Evolutionary conservation across 441 rosid genomes (phyloP), one percentile per base, ranked within the genome.

Genomic region (Corymbia calophylla): DNA sequence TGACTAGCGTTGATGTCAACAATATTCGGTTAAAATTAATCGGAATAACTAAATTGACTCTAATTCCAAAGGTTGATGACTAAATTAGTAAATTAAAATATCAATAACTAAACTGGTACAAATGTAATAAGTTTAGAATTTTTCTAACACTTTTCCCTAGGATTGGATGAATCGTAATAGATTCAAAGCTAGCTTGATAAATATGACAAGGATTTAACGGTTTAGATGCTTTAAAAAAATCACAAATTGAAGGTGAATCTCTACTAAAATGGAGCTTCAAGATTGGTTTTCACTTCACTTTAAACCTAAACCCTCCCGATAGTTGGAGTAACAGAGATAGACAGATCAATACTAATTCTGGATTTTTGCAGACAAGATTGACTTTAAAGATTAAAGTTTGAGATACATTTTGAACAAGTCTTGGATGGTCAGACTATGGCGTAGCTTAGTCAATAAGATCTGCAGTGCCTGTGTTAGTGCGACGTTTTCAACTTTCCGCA

Each of bases 231-330:
- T 39, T 77, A 23, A 39, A 77, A 77, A 77, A 9, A 39, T 39
- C 84, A 21, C 17, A 39, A 21, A 77, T 47, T 1, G 14, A 6
- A 77, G 51, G 84, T 23, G 3, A 23, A 13, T 23, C 17, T 44
- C 49, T 2, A n/a, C n/a, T 3, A 6, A 73, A 77, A 23, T 77
- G 84, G 23, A 58, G 84, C 51, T 77, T 77, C 51, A 64, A 60
- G 1, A 87, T 15, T 31, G 27, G 19, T 49, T 9, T 39, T 77
- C 51, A 16, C 49, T 27, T 7, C 51, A 44, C n/a, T 77, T 44
- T 21, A 77, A 29, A 49, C 1, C 6, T 60, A 7, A 49, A 23
- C 19, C 15, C 31, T 66, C 10, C 39, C 11, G 0, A 31, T 15
- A 1, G 39, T n/a, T 8, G 0, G 23, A 66, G 44, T 16, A 64